Base-by-base conservation (phyloP, 2,329 filamentous ascomycete genomes). In the Epicoccum nigrum region DNA sequence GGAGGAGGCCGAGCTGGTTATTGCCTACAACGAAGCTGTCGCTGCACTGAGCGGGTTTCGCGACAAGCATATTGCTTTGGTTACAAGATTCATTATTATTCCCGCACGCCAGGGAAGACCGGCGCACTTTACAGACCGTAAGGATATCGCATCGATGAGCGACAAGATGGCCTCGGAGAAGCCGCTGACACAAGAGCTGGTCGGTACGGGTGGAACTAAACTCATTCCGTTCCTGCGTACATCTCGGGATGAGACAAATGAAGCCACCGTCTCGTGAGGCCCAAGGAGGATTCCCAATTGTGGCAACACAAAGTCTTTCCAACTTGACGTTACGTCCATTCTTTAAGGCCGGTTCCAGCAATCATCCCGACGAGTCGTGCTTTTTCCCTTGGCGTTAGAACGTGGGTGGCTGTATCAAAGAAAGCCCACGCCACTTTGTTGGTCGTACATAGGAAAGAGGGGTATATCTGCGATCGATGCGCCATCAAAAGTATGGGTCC, bases 141-240 rank as follows among this genome's bases (percentile, higher is more conserved):
- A 75, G 48, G 68, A 81, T 43, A 68, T 81, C 27, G 79, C 79
- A 0, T 77, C 77, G 3, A 73, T 74, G 9, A 77, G 77, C n/a
- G 23, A 73, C 74, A 0, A 72, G 31, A 59, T 72, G 51, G 70
- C 68, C 3, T 62, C 62, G 4, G 60, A 66, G 19, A 60, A 64
- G 45, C 59, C 67, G 9, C 64, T 63, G 19, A 71, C 70, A 2
- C 69, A 71, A 37, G 74, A 76, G 9, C 59, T 81, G 32, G 69
- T 74, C 37, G 80, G 80, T 0, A 82, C 79, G 0, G 80, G 79
- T n/a, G 80, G 79, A 0, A 82, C 80, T 0, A 77, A 74, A 51
- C 60, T 83, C 52, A 80, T 83, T 45, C 79, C 80, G 0, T 83
- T 83, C 53, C 58, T 83, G 49, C 79, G 78, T 53, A 75, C 78